Percentiles rank a stretch among this genome's conserved stretches.
phyloP scores from a whole-genome alignment of 352 stramenopile species.

The Phytopythium vexans region DNA sequence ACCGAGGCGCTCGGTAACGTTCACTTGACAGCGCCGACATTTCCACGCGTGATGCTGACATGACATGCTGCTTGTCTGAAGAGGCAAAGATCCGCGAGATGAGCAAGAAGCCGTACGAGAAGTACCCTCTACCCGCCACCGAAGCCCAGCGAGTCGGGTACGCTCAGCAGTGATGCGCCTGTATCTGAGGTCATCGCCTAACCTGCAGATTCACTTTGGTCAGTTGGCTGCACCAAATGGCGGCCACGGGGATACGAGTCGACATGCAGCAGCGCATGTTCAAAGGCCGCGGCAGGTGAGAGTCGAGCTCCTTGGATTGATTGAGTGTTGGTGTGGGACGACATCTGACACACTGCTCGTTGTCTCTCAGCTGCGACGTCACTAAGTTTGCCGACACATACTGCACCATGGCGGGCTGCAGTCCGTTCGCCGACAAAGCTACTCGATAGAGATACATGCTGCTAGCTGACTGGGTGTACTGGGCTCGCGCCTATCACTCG shows the following conservation, averaged over 20 bases:
- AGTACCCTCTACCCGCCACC: constrained; percentile 61
- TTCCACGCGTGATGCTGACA: neutral
- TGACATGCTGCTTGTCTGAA: constrained; percentile 1
- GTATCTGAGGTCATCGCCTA: neutral
- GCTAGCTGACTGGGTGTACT: too few relatives aligned
- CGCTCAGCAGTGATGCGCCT: neutral
- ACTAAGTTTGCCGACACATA: constrained; percentile 84
- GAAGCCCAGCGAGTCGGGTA: constrained; percentile 76
- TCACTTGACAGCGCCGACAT: neutral
- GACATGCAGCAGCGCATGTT: constrained; percentile 83
- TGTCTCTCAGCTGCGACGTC: constrained; percentile 61
- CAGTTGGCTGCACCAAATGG: constrained; percentile 76
- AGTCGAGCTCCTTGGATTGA: constrained; percentile 5
- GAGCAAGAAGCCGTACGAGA: constrained; percentile 65
- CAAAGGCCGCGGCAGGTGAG: constrained; percentile 73
- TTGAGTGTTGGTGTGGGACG: constrained; percentile 5
- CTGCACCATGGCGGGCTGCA: constrained; percentile 83
- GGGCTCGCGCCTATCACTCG: neutral
- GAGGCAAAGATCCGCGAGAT: constrained; percentile 61
- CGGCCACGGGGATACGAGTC: constrained; percentile 54
- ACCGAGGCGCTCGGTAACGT: constrained; percentile 47
- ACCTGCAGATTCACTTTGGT: neutral
- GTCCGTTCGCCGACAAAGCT: constrained; percentile 82
- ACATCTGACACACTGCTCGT: neutral
- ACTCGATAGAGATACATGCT: constrained; percentile 35